These are phyloP conservation scores for Cytospora piceicola DNA, from an alignment of 2,329 filamentous ascomycete genomes.

Conservation along the genomic window DNA sequence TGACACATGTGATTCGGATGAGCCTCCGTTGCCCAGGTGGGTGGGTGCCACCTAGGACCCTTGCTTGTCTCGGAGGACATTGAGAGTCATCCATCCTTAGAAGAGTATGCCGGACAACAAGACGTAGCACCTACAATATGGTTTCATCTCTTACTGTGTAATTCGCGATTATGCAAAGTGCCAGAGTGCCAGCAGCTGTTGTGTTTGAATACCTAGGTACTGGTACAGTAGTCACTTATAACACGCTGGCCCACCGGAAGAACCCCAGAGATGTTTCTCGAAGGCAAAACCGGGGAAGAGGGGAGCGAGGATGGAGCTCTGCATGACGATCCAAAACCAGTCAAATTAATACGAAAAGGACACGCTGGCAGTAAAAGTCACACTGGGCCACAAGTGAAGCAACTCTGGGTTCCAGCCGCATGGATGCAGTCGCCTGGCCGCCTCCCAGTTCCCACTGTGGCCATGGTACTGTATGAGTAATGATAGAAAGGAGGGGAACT, in stretches of 20 bases:
- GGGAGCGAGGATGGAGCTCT: conserved; percentile 16
- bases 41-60: not conserved
- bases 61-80: not conserved
- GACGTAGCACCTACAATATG: too few relatives aligned
- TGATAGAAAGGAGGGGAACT: not conserved
- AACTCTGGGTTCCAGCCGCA: not conserved
- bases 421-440: too few relatives aligned
- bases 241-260: not conserved
- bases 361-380: conserved; percentile 27
- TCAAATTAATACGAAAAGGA: conserved; percentile 20
- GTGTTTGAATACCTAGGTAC: too few relatives aligned
- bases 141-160: too few relatives aligned
- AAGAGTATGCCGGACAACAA: too few relatives aligned
- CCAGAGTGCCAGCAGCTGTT: too few relatives aligned
- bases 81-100: not conserved
- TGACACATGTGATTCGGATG: conserved; percentile 6
- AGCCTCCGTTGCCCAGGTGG: not conserved
- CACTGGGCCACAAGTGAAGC: not conserved
- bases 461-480: not conserved
- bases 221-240: too few relatives aligned
- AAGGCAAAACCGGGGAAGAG: conserved; percentile 16
- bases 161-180: too few relatives aligned
- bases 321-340: conserved; percentile 10
- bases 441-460: not conserved
- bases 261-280: conserved; percentile 29